Evolutionary conservation across 2,329 filamentous ascomycete species (phyloP).

Genomic region (Xylaria hypoxylon): DNA sequence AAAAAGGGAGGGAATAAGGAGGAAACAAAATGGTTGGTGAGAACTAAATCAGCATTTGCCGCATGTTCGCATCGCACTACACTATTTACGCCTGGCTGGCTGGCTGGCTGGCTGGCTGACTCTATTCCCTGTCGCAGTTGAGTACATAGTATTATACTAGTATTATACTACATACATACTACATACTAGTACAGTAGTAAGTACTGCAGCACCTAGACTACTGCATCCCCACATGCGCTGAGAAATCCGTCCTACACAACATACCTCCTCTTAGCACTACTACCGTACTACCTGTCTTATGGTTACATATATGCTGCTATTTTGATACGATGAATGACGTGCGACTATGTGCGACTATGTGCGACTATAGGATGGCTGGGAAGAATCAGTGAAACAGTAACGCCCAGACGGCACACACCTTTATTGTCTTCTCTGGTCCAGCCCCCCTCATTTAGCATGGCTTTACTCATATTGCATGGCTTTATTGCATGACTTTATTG

Average conservation of each 20-base stretch:
- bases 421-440: slow-evolving; percentile 4
- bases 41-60: slow-evolving; percentile 10
- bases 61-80: slow-evolving; percentile 20
- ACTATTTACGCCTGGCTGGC: slow-evolving; percentile 23
- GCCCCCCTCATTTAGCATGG: slow-evolving; percentile 16
- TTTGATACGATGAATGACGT: slow-evolving; percentile 35
- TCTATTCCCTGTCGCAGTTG: slow-evolving; percentile 20
- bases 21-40: slow-evolving; percentile 14
- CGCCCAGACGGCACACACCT: slow-evolving; percentile 7
- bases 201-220: slow-evolving; percentile 2
- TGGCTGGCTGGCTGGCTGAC: slow-evolving; percentile 13
- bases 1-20: background rate
- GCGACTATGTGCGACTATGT: too few species aligned
- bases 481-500: slow-evolving; percentile 4
- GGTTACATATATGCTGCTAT: slow-evolving; percentile 36
- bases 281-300: background rate
- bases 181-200: too few species aligned
- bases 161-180: background rate
- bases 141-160: background rate
- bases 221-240: slow-evolving; percentile 8
- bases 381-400: slow-evolving; percentile 27
- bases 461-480: too few species aligned
- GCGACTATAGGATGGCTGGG: slow-evolving; percentile 25
- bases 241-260: slow-evolving; percentile 5
- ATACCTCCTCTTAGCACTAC: too few species aligned